Evolutionary conservation across 2,329 filamentous ascomycete species (phyloP).

Genomic region (Coleophoma eucalyptorum): DNA sequence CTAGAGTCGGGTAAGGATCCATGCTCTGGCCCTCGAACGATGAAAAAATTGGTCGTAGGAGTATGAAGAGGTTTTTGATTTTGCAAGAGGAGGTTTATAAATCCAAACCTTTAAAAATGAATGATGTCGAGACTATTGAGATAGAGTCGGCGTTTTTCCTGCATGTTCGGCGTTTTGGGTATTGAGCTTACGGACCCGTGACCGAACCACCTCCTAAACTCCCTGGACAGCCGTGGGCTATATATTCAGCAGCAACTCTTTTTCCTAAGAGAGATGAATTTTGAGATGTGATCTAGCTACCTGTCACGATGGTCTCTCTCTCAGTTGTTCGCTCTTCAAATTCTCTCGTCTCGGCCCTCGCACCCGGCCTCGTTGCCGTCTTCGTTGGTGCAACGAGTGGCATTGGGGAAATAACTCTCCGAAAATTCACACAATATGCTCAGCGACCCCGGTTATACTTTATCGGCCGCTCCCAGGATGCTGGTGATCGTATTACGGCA

Average conservation of each 20-base stretch:
- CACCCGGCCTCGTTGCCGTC: constrained; percentile 38
- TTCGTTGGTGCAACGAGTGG: constrained; percentile 48
- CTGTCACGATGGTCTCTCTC: constrained; percentile 30
- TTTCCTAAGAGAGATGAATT: background rate
- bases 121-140: background rate
- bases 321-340: constrained; percentile 30
- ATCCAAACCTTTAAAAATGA: background rate
- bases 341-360: constrained; percentile 26
- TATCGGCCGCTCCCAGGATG: constrained; percentile 38
- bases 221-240: background rate
- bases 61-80: background rate
- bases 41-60: background rate
- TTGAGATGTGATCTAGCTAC: background rate
- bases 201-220: background rate
- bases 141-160: background rate
- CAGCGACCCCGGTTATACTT: constrained; percentile 37
- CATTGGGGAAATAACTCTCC: constrained; percentile 41
- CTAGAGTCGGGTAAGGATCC: background rate
- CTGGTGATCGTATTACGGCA: constrained; percentile 30
- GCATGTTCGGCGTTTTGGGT: background rate
- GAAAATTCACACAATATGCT: constrained; percentile 35
- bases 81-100: background rate
- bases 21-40: background rate
- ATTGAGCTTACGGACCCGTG: no score
- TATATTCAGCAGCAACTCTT: background rate